Evolutionary conservation across 129 eudicot genomes (phyloP), one percentile per base, ranked within the genome.

Genomic region (Chrysanthemum seticuspe): DNA sequence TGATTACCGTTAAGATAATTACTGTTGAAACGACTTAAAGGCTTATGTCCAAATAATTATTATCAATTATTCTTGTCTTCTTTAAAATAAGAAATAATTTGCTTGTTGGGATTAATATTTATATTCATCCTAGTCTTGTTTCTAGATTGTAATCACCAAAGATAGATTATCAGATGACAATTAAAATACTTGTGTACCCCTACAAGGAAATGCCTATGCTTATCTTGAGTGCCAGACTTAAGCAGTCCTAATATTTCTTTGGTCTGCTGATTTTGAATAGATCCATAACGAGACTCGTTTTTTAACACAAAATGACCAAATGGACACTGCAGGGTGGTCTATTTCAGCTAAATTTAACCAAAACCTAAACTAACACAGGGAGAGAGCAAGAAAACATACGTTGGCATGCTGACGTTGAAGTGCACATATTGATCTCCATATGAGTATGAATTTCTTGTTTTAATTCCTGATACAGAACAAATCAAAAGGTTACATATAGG

Each of bases 321-420:
- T 6, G 47, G 10, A 40, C 47, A 40, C 47, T 1, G 10, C 47
- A 0, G 47, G 47, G 47, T 1, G 10, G 45, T 40, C 47, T 40
- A 40, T 1, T 40, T 36, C 44, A 36, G 44, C 44, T 40, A 40
- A 40, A 40, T 40, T 8, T 7, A 40, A 40, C 47, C 10, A 40
- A 40, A 40, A 67, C 16, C 53, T 10, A n/a, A 16, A 63, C 25
- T 7, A 67, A 59, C 50, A 69, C 8, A 27, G 14, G 66, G 57
- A n/a, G 53, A 56, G 56, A 67, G 60, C 25, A 75, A 69, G 73
- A 2, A 58, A 81, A 77, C 90, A 4, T 84, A 93, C 97, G 85
- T 72, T 52, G 98, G 98, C 55, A 89, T 89, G 92, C 88, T 89
- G 83, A 93, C 90, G 36, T 85, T 93, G 87, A 89, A 93, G 86